Evolutionary conservation across 345 rosid genomes (phyloP).

Genomic region (Hibiscus syriacus): DNA sequence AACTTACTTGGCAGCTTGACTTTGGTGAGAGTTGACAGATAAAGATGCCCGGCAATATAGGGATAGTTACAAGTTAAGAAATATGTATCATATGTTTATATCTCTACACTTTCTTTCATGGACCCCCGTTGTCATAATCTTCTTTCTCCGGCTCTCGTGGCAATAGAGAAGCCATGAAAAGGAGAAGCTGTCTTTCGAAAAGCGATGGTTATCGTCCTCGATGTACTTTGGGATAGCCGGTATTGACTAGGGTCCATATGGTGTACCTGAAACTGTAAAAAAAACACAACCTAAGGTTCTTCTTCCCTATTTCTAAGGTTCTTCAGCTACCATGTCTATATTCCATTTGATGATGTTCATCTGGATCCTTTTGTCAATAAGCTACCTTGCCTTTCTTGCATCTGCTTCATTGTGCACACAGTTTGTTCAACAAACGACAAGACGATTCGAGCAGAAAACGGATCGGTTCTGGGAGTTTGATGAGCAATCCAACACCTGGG

Average conservation of each 20-base stretch:
- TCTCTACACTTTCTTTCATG: conserved; percentile 7
- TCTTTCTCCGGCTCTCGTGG: conserved; percentile 9
- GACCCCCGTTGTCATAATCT: conserved; percentile 10
- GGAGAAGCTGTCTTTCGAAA: conserved; percentile 3
- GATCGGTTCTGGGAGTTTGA: conserved; percentile 60
- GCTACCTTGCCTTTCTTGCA: conserved; percentile 13
- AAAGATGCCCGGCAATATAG: background rate
- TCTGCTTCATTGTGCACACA: conserved; percentile 28
- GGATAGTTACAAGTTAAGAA: conserved; percentile 13
- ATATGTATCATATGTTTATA: background rate
- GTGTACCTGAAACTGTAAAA: conserved; percentile 15
- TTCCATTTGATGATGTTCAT: conserved; percentile 20
- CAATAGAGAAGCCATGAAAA: conserved; percentile 13
- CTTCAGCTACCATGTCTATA: conserved; percentile 25
- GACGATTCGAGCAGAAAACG: conserved; percentile 45
- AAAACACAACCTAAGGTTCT: conserved; percentile 8
- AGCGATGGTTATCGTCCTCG: background rate
- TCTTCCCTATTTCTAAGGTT: background rate
- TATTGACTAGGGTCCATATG: conserved; percentile 17
- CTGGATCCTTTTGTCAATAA: conserved; percentile 23
- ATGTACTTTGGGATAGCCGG: background rate
- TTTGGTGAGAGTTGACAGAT: conserved; percentile 14
- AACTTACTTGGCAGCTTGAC: background rate
- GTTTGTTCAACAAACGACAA: conserved; percentile 19
- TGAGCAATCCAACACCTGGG: conserved; percentile 46